These are phyloP conservation scores for Ceratocystis variospora DNA, from an alignment of 2,329 filamentous ascomycete genomes.

Conservation along the genomic window DNA sequence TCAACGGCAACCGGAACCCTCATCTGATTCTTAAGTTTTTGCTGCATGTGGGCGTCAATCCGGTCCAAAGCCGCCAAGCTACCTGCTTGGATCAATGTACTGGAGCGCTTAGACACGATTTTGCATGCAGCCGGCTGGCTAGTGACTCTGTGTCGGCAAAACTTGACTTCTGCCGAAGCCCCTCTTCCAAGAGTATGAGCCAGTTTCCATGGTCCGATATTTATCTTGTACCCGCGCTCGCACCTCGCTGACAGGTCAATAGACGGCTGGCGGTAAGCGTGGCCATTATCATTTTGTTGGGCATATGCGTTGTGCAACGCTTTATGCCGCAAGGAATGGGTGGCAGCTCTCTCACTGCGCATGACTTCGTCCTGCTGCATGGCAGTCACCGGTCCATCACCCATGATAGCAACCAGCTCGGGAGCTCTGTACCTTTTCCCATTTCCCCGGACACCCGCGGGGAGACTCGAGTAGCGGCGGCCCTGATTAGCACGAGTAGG, in stretches of 20 bases:
- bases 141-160: conserved; percentile 67
- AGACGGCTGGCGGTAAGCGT: neutral
- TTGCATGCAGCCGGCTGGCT: conserved; percentile 82
- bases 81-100: conserved; percentile 67
- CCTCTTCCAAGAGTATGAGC: conserved; percentile 82
- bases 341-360: conserved; percentile 6
- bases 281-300: neutral
- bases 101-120: conserved; percentile 76
- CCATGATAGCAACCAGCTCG: conserved; percentile 14
- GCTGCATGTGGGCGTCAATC: conserved; percentile 47
- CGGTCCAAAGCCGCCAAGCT: conserved; percentile 74
- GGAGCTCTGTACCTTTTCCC: conserved; percentile 16
- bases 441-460: conserved; percentile 8
- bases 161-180: conserved; percentile 72
- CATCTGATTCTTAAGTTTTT: conserved; percentile 45
- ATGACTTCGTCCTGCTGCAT: conserved; percentile 15
- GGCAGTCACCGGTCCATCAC: conserved; percentile 7
- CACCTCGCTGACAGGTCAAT: conserved; percentile 23
- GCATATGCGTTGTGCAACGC: conserved; percentile 14
- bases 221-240: conserved; percentile 45
- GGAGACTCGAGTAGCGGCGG: conserved; percentile 15
- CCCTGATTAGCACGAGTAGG: conserved; percentile 4
- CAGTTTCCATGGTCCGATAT: conserved; percentile 87
- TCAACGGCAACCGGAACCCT: conserved; percentile 80
- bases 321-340: conserved; percentile 12